Evolutionary conservation across 495 filamentous ascomycete species (phyloP), one percentile per base, ranked within the genome.

Genomic region (Achaetomiella virescens): DNA sequence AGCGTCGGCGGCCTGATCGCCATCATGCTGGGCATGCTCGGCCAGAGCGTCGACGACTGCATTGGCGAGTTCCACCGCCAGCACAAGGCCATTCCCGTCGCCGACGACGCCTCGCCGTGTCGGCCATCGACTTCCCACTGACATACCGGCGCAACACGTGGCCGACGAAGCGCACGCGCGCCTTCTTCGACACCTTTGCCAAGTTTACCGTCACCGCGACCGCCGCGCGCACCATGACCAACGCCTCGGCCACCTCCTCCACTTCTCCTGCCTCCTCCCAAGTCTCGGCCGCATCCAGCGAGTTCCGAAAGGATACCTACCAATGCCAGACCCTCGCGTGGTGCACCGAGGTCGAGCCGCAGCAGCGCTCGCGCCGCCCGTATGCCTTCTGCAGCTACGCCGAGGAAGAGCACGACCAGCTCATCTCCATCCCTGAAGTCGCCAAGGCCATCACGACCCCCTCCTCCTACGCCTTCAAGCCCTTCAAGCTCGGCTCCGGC

Each of bases 1-100:
- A 70, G 62, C 20, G 61, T 72, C 27, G 70, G 71, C 11, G 69
- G 71, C 1, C 21, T 71, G 31, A 65, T 71, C 25, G 68, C 68
- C 17, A 71, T 71, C 48, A 70, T 71, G 67, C 38, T 71, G 20
- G 68, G 68, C 17, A 64, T 68, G 52, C 55, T 68, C 12, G 65
- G 67, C 0, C 55, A 57, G 46, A 61, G 46, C 40, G 65, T 62
- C 20, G 63, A 68, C 6, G 63, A 66, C 15, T 67, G 63, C 58
- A 60, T 66, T 57, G 49, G 31, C 41, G 67, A 68, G 48, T 68
- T 70, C 35, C 61, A 60, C 22, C 59, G 61, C 6, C 64, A 69
- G 52, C 48, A 69, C 58, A 66, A 66, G 48, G 52, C 63, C 20
- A 62, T 68, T 21, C 63, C 63, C 8, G 52, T 66, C 0, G 46